These are phyloP conservation scores for Magnusiomyces ingens DNA, from an alignment of 1,139 yeast species.

Conservation along the genomic window DNA sequence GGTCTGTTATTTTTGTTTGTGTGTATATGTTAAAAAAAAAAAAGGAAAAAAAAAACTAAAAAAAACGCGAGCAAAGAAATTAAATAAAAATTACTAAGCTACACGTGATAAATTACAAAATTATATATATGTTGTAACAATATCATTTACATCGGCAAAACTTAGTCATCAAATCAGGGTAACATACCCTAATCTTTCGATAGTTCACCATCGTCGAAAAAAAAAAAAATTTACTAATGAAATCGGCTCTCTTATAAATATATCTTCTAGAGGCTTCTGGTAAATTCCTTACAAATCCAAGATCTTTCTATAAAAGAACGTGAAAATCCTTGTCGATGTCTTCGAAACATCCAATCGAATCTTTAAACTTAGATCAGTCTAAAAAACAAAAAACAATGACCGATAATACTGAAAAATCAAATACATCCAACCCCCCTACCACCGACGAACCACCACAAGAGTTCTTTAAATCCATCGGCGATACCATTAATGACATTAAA, in stretches of 20 bases:
- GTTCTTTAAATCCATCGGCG: slow-evolving; percentile 24
- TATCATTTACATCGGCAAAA: too few relatives aligned
- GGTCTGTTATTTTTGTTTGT: background rate
- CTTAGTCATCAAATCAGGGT: too few relatives aligned
- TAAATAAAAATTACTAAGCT: background rate
- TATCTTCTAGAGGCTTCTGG: background rate
- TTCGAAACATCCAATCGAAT: background rate
- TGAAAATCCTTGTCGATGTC: background rate
- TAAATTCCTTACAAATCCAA: background rate
- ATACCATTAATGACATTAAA: slow-evolving; percentile 26
- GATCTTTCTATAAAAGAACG: background rate
- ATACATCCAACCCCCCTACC: background rate
- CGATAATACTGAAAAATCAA: background rate
- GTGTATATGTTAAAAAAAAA: background rate
- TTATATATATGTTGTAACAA: too few relatives aligned
- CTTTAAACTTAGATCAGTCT: background rate
- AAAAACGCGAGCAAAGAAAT: background rate
- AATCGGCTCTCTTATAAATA: too few relatives aligned
- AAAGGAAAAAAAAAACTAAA: background rate
- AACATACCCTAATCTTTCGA: too few relatives aligned
- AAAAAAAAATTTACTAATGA: too few relatives aligned
- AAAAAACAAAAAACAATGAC: slow-evolving; percentile 4
- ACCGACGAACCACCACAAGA: slow-evolving; percentile 1
- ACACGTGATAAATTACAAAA: background rate
- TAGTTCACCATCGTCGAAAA: too few relatives aligned